A percentile compares a stretch with the other conserved stretches of the same genome.
These are phyloP conservation scores for Trichoderma sp. DNA, from an alignment of 2,329 filamentous ascomycete species.

Conservation along the genomic window DNA sequence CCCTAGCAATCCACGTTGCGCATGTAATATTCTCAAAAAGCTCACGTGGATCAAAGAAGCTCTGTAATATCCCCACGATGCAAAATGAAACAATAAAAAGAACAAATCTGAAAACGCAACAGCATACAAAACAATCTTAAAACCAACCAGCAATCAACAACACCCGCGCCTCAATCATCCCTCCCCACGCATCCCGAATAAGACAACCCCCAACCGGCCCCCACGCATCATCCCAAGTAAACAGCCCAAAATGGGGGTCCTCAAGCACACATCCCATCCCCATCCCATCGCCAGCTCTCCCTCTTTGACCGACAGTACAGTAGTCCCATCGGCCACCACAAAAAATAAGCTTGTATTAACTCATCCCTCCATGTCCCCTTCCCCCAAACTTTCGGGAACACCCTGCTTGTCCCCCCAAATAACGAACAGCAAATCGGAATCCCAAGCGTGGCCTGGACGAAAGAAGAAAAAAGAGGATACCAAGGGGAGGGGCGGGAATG, in stretches of 20 bases:
- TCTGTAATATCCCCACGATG: background rate
- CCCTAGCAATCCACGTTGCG: background rate
- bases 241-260: background rate
- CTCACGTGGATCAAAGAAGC: background rate
- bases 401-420: background rate
- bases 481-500: background rate
- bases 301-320: background rate
- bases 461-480: background rate
- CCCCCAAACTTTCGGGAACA: background rate
- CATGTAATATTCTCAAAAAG: background rate
- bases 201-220: background rate
- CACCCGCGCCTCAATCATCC: background rate
- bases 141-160: background rate
- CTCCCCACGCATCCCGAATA: background rate
- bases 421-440: background rate
- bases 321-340: background rate
- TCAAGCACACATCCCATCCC: background rate
- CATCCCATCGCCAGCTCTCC: background rate
- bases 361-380: background rate
- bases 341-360: background rate
- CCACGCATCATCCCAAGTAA: background rate
- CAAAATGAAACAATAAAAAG: background rate
- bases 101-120: background rate
- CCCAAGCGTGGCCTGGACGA: background rate
- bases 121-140: background rate